These are phyloP conservation scores for Cenococcum geophilum DNA, from an alignment of 495 filamentous ascomycete genomes.

Conservation along the genomic window DNA sequence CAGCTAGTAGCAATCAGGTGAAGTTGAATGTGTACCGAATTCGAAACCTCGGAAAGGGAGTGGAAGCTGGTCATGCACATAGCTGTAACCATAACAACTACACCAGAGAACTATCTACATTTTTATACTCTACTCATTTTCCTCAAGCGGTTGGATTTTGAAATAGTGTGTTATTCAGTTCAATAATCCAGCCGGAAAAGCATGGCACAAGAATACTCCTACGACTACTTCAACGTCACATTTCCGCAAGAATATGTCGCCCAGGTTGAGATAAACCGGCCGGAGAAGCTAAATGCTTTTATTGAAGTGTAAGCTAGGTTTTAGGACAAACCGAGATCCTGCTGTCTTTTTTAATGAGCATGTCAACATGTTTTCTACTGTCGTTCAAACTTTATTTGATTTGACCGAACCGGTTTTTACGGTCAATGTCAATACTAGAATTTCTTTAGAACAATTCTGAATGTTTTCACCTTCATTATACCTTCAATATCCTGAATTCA, in stretches of 20 bases:
- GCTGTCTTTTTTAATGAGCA: neutral
- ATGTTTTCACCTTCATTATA: no score
- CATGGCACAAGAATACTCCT: conserved; percentile 28
- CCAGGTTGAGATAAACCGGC: conserved; percentile 89
- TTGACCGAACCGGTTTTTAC: neutral
- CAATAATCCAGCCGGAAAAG: neutral
- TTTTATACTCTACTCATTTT: no score
- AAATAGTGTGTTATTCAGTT: neutral
- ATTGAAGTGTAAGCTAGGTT: conserved; percentile 52
- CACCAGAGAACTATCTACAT: no score
- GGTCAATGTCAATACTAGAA: no score
- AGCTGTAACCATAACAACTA: neutral
- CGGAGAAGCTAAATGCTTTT: conserved; percentile 88
- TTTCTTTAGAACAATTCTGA: no score
- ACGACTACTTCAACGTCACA: conserved; percentile 68
- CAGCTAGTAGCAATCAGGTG: no score
- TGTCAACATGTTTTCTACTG: neutral
- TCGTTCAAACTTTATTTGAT: neutral
- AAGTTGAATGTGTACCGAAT: no score
- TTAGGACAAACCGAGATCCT: neutral
- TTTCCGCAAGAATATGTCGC: conserved; percentile 69
- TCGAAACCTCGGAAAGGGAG: no score
- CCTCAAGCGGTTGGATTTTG: neutral
- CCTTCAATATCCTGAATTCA: no score
- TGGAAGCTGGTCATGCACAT: no score